Base-by-base conservation (phyloP, 2,329 filamentous ascomycete genomes). In the Calycina marina region DNA sequence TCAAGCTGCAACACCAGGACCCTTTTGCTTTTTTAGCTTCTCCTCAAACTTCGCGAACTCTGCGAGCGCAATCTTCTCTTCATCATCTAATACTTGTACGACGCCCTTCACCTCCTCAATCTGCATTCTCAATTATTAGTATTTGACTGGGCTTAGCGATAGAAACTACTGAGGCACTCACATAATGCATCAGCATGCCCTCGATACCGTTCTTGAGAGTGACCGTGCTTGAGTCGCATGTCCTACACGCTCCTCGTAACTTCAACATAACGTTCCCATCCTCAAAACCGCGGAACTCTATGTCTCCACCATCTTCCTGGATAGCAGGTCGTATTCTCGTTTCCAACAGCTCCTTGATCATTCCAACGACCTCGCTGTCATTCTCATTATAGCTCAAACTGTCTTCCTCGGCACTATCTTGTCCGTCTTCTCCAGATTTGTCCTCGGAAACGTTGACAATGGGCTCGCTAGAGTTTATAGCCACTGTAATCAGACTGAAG, bases 271-370 rank as follows among this genome's bases (percentile, higher is more conserved):
- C 90, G 40, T 78, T 70, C 0, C 90, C 90, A 46, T 84, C 69
- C 44, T 85, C 70, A 49, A 96, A 96, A 1, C 88, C 88, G 12
- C 82, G 67, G 55, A 88, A 92, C 56, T 98, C 90, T 50, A 98
- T 96, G 54, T 98, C 90, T 28, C 90, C 90, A 29, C 90, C 90
- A 46, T 98, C 90, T 55, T 96, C 90, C 56, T 96, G 90, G 41
- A 98, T 98, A 1, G 88, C 82, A 1, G 90, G 90, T 26, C 90
- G 70, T 50, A 98, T 93, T 40, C 90, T 69, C 15, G 90, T 98
- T 58, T 98, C 90, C 20, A 98, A 65, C 18, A 98, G 63, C 60
- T 98, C 90, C 62, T 96, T 93, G 60, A 98, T 96, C 90, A 96
- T 96, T 37, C 84, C 80, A 6, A 98, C 79, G 8, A 94, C 83